These are phyloP conservation scores for Fusarium sambucinum DNA, from an alignment of 2,329 filamentous ascomycete species.

Conservation along the genomic window DNA sequence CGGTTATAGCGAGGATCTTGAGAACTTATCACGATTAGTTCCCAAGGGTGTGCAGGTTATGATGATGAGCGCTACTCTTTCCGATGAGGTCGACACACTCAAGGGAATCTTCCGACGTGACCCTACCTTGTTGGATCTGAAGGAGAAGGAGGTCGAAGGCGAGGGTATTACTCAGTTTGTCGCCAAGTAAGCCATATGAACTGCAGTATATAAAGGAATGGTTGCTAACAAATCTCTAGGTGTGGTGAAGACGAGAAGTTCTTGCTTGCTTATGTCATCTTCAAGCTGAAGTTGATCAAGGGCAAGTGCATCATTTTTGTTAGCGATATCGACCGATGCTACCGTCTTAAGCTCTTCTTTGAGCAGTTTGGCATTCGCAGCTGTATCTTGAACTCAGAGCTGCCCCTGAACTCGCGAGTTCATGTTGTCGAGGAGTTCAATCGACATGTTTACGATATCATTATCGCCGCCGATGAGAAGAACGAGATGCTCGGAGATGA, in stretches of 20 bases:
- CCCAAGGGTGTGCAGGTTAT: slow-evolving; percentile 90
- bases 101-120: slow-evolving; percentile 87
- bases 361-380: slow-evolving; percentile 97
- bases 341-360: slow-evolving; percentile 92
- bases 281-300: slow-evolving; percentile 93
- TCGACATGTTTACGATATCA: slow-evolving; percentile 95
- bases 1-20: slow-evolving; percentile 91
- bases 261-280: slow-evolving; percentile 90
- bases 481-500: slow-evolving; percentile 83
- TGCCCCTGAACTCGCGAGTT: slow-evolving; percentile 91
- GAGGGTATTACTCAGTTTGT: slow-evolving; percentile 87
- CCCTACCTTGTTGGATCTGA: slow-evolving; percentile 83
- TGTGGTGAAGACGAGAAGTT: slow-evolving; percentile 99
- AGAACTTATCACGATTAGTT: slow-evolving; percentile 80
- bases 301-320: slow-evolving; percentile 84
- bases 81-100: slow-evolving; percentile 85
- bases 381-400: slow-evolving; percentile 92
- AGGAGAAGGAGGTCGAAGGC: slow-evolving; percentile 82
- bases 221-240: slow-evolving; percentile 54
- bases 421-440: slow-evolving; percentile 99
- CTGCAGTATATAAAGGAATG: background rate
- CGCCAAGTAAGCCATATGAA: slow-evolving; percentile 69
- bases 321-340: slow-evolving; percentile 86
- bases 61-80: slow-evolving; percentile 93
- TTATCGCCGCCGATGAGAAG: slow-evolving; percentile 95